phyloP scores from a whole-genome alignment of 805 yeast genomes.

The Teunomyces barrocoloradensis region DNA sequence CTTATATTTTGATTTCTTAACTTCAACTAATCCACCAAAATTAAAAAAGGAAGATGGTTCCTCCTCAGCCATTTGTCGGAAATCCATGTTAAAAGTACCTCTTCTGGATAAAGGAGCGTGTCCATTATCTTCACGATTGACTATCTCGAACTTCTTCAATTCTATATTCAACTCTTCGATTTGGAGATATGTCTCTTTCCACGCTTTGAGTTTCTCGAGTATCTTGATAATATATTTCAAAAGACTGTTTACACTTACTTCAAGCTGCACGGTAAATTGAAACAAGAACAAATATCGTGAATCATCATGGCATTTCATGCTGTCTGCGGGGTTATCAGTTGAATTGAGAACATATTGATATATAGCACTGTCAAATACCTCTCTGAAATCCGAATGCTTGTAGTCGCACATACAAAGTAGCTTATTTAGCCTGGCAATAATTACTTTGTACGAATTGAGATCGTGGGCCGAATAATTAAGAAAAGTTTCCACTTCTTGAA shows the following conservation, averaged over 20 bases:
- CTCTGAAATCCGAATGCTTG: constrained; percentile 32
- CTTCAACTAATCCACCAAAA: constrained; percentile 47
- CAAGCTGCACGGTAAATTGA: constrained; percentile 22
- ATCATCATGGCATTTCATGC: neutral
- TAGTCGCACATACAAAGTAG: constrained; percentile 29
- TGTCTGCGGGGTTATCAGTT: neutral
- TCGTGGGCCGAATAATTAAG: constrained; percentile 46
- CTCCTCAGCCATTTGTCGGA: constrained; percentile 9
- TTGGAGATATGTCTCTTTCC: constrained; percentile 29
- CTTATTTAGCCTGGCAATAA: constrained; percentile 36
- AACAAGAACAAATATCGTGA: constrained; percentile 8
- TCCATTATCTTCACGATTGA: constrained; percentile 4
- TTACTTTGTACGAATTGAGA: constrained; percentile 26
- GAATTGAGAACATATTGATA: neutral
- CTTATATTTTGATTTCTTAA: constrained; percentile 48
- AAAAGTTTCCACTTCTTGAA: constrained; percentile 46
- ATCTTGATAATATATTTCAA: constrained; percentile 21
- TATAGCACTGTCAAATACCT: constrained; percentile 15
- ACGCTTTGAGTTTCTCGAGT: constrained; percentile 21
- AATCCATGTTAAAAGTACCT: constrained; percentile 15
- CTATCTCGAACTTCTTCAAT: constrained; percentile 23
- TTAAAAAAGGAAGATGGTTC: constrained; percentile 25
- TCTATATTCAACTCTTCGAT: constrained; percentile 30
- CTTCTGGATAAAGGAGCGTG: constrained; percentile 11
- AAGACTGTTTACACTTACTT: constrained; percentile 21